Conservation (phyloP, 176 grass and related monocot genomes). For the Rhynchospora breviuscula region DNA sequence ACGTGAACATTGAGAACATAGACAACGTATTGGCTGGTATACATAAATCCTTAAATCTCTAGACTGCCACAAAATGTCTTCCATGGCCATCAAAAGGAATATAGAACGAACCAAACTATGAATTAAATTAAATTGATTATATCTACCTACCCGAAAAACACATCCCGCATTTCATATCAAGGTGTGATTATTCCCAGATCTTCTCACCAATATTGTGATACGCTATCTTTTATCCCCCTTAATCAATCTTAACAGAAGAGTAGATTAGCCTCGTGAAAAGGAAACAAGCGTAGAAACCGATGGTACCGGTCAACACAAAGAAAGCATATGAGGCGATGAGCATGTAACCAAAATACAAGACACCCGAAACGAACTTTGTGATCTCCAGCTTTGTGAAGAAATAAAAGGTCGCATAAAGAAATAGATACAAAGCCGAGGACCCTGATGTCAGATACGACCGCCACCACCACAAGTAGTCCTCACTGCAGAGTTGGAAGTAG, state of each 20-base stretch:
- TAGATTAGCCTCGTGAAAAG: constrained; percentile 83
- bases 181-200: background rate
- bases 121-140: constrained; percentile 31
- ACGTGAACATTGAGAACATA: background rate
- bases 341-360: constrained; percentile 92
- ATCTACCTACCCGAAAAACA: constrained; percentile 20
- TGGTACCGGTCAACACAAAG: constrained; percentile 76
- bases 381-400: constrained; percentile 96
- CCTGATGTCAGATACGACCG: constrained; percentile 77
- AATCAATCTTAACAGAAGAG: constrained; percentile 89
- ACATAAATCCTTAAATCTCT: constrained; percentile 24
- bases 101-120: constrained; percentile 17
- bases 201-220: background rate
- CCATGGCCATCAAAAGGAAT: constrained; percentile 18
- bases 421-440: constrained; percentile 87
- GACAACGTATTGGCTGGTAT: constrained; percentile 5
- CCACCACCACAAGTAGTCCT: constrained; percentile 98
- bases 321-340: constrained; percentile 73
- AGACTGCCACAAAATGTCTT: constrained; percentile 12
- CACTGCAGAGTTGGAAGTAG: constrained; percentile 94
- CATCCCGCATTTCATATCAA: constrained; percentile 4
- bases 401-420: constrained; percentile 78
- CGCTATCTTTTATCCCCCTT: constrained; percentile 14
- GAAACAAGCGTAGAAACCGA: constrained; percentile 85
- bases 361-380: constrained; percentile 65